A percentile compares a stretch with the other conserved stretches of the same genome.
These are phyloP conservation scores for Suillus paluster DNA, from an alignment of 768 basidiomycete genomes.

Conservation along the genomic window DNA sequence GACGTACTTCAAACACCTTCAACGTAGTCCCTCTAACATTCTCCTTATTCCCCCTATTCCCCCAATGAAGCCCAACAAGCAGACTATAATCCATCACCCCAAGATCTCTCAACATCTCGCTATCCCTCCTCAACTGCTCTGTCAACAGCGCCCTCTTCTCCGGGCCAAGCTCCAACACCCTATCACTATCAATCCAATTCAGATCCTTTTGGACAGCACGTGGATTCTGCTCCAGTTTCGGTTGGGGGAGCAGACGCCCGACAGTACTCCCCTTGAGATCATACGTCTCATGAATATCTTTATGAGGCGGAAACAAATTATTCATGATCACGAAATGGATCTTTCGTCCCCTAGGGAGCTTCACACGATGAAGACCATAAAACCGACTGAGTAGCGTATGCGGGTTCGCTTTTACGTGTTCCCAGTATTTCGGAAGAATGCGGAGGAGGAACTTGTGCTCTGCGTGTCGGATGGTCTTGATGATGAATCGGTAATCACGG, in stretches of 20 bases:
- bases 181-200: constrained; percentile 89
- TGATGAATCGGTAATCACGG: constrained; percentile 98
- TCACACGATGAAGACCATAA: constrained; percentile 97
- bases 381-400: constrained; percentile 94
- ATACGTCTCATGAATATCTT: constrained; percentile 97
- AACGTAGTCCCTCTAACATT: constrained; percentile 90
- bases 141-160: constrained; percentile 91
- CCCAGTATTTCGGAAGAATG: constrained; percentile 84
- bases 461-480: constrained; percentile 95
- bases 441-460: constrained; percentile 93
- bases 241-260: constrained; percentile 86
- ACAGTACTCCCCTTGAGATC: constrained; percentile 96
- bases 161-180: constrained; percentile 88
- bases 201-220: constrained; percentile 93
- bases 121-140: constrained; percentile 89
- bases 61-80: constrained; percentile 91
- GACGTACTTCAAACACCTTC: constrained; percentile 86
- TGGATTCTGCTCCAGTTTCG: constrained; percentile 75
- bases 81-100: constrained; percentile 97
- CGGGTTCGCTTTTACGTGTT: constrained; percentile 86
- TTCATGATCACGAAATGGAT: constrained; percentile 99
- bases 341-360: constrained; percentile 90
- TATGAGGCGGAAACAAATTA: constrained; percentile 96
- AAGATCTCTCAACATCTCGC: constrained; percentile 80
- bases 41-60: constrained; percentile 89